Evolutionary conservation across 306 rosid species (phyloP).

Genomic region (Benincasa hispida): DNA sequence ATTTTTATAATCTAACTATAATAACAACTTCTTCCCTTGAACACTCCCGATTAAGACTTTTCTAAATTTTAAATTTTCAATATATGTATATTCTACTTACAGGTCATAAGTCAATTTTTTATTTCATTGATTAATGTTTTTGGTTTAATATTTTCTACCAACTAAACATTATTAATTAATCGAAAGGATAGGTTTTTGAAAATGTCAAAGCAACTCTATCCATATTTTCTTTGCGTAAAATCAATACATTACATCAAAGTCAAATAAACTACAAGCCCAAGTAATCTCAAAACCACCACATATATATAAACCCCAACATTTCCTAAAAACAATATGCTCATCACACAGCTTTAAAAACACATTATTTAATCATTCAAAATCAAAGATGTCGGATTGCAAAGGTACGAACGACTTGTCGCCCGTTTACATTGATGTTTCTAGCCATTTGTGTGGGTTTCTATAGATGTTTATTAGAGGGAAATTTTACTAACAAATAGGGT

Average conservation of each 20-base stretch:
- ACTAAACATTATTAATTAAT: background rate
- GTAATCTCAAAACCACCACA: background rate
- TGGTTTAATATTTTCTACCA: background rate
- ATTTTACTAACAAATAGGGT: background rate
- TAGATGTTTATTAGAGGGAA: background rate
- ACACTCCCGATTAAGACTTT: too few species aligned
- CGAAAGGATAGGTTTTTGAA: background rate
- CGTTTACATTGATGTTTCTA: background rate
- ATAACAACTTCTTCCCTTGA: too few species aligned
- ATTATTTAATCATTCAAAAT: background rate
- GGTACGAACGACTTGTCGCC: background rate
- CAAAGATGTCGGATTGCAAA: background rate
- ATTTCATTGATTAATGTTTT: background rate
- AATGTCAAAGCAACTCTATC: conserved; percentile 1
- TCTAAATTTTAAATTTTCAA: too few species aligned
- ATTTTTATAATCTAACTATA: too few species aligned
- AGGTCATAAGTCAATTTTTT: background rate
- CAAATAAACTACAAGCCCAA: background rate
- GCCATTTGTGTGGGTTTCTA: background rate
- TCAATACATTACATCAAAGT: background rate
- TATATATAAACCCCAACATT: background rate
- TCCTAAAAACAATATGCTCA: background rate
- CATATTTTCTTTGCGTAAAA: background rate
- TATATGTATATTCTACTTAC: too few species aligned
- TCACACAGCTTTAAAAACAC: background rate